Conservation (phyloP, 164 flowering plant species). For the Hamamelis virginiana region DNA sequence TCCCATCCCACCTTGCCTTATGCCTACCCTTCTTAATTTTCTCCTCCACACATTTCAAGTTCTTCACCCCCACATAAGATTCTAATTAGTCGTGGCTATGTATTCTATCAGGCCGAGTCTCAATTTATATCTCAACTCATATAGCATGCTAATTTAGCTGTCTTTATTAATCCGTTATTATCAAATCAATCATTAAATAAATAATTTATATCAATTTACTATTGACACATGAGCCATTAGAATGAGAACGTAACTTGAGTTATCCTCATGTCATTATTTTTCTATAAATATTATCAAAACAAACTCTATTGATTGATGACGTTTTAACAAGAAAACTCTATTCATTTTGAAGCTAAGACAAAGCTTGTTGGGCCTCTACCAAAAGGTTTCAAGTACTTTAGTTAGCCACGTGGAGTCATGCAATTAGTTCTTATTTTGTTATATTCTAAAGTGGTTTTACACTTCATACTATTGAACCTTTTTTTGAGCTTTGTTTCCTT, state of each 20-base stretch:
- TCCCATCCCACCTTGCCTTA: neutral
- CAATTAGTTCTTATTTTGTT: neutral
- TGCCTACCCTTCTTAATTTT: neutral
- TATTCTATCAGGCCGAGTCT: too few species aligned
- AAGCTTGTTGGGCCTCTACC: neutral
- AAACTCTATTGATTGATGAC: neutral
- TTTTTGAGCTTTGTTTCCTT: constrained; percentile 2
- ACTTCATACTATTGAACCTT: neutral
- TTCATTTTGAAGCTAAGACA: neutral
- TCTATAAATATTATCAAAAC: neutral
- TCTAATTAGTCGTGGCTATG: too few species aligned
- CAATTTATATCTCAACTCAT: too few species aligned
- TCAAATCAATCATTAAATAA: too few species aligned
- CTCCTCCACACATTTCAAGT: neutral
- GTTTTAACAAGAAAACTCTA: neutral
- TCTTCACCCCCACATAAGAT: too few species aligned
- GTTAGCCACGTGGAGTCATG: neutral
- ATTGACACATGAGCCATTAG: too few species aligned
- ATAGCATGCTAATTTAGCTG: too few species aligned
- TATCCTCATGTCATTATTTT: neutral
- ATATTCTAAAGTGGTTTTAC: neutral
- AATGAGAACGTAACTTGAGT: too few species aligned
- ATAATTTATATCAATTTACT: too few species aligned
- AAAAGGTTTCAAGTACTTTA: neutral
- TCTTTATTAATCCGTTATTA: too few species aligned